phyloP scores from a whole-genome alignment of 306 rosid species.

The Neltuma alba region DNA sequence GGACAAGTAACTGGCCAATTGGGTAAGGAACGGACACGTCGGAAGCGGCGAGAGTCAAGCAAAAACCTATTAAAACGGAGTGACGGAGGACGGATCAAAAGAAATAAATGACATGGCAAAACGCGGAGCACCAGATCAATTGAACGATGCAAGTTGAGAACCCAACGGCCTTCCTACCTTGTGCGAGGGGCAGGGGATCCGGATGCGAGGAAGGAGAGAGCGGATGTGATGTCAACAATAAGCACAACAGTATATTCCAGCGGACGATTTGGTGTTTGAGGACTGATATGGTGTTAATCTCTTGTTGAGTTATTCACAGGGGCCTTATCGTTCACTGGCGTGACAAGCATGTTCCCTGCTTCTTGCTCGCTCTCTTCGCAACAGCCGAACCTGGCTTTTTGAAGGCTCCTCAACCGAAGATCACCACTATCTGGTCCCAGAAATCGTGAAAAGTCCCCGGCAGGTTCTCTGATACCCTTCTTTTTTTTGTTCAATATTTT shows the following conservation, averaged over 20 bases:
- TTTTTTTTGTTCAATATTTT: not conserved
- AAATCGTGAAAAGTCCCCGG: constrained; percentile 29
- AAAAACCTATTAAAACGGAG: no score
- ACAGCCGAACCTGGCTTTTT: not conserved
- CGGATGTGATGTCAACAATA: not conserved
- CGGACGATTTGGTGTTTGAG: constrained; percentile 31
- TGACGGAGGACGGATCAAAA: not conserved
- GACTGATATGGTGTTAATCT: not conserved
- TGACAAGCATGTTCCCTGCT: constrained; percentile 11
- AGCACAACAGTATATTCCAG: constrained; percentile 45
- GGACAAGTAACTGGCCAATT: not conserved
- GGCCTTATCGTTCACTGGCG: constrained; percentile 13
- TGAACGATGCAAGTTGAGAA: not conserved
- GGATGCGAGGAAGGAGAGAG: not conserved
- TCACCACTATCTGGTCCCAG: not conserved
- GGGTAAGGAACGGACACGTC: not conserved
- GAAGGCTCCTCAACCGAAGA: constrained; percentile 17
- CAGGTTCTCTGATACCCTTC: constrained; percentile 24
- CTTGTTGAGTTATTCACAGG: not conserved
- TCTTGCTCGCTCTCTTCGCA: not conserved
- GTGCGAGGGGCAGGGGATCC: not conserved
- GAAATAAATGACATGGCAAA: not conserved
- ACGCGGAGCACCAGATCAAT: not conserved
- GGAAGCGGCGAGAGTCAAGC: not conserved
- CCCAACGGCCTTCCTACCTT: not conserved